Percentiles rank a stretch among this genome's conserved stretches.
phyloP scores from a whole-genome alignment of 768 basidiomycete species.

The Lactifluus subvellereus region DNA sequence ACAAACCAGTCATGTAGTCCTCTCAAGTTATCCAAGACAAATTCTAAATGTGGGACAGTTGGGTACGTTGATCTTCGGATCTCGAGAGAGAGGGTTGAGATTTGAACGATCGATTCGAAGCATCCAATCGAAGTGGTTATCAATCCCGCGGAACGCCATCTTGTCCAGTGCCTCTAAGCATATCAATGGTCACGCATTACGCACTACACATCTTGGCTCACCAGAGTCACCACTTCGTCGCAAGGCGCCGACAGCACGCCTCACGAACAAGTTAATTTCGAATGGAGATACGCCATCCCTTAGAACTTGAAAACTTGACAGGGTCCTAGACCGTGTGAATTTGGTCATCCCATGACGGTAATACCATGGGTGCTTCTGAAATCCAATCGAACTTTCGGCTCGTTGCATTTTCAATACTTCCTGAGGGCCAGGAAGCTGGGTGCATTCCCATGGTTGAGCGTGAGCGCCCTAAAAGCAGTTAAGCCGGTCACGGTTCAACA shows the following conservation, averaged over 20 bases:
- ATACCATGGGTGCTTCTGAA: neutral
- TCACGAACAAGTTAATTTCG: neutral
- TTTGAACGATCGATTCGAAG: conserved; percentile 1
- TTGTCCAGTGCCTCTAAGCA: neutral
- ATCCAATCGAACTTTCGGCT: conserved; percentile 12
- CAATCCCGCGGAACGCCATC: neutral
- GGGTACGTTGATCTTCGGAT: neutral
- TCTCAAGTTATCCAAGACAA: neutral
- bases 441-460: conserved; percentile 7
- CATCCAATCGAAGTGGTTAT: neutral
- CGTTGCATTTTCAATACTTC: conserved; percentile 3
- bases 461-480: neutral
- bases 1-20: neutral
- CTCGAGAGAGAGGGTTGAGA: neutral
- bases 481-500: neutral
- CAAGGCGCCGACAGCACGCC: neutral
- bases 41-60: neutral
- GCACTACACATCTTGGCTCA: neutral
- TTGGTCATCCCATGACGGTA: conserved; percentile 5
- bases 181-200: neutral
- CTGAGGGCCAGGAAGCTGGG: neutral
- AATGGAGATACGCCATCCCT: conserved; percentile 1
- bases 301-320: conserved; percentile 1
- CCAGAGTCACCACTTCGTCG: too few relatives aligned
- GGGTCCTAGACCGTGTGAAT: neutral